These are phyloP conservation scores for Ophiorrhiza pumila DNA, from an alignment of 257 asterid species.

Conservation along the genomic window DNA sequence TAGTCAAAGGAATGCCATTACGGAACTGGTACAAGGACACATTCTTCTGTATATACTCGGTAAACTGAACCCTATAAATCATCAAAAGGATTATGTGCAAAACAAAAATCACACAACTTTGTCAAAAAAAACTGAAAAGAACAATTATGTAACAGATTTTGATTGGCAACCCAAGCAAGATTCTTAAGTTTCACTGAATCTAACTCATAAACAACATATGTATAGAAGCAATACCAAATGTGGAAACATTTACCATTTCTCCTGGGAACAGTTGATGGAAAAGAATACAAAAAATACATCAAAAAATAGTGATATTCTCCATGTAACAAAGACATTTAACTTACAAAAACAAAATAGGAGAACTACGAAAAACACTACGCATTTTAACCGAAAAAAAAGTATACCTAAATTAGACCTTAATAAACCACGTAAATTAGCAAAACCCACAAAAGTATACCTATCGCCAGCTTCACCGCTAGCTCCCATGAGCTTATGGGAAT, in stretches of 20 bases:
- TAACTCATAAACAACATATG: not conserved
- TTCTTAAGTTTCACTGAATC: not conserved
- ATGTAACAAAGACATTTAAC: too few species aligned
- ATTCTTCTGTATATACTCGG: conserved; percentile 93
- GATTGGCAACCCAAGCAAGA: not conserved
- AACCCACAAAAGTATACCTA: conserved; percentile 38
- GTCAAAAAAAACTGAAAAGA: conserved; percentile 3
- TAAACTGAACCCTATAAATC: conserved; percentile 75
- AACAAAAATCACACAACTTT: not conserved
- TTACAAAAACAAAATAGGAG: not conserved
- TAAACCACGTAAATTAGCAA: not conserved
- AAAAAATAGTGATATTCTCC: too few species aligned
- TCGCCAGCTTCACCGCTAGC: conserved; percentile 98
- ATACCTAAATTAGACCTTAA: not conserved
- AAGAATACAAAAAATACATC: not conserved
- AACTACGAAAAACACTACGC: not conserved
- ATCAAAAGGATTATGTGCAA: conserved; percentile 26
- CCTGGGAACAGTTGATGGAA: not conserved
- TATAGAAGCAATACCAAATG: not conserved
- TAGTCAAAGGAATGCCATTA: conserved; percentile 94
- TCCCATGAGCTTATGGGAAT: conserved; percentile 94
- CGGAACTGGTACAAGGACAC: conserved; percentile 91
- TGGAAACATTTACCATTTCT: not conserved
- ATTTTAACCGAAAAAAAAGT: not conserved
- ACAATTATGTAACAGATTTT: not conserved